These are phyloP conservation scores for Oropetium thomaeum DNA, from an alignment of 176 grass and related monocot genomes.

Conservation along the genomic window DNA sequence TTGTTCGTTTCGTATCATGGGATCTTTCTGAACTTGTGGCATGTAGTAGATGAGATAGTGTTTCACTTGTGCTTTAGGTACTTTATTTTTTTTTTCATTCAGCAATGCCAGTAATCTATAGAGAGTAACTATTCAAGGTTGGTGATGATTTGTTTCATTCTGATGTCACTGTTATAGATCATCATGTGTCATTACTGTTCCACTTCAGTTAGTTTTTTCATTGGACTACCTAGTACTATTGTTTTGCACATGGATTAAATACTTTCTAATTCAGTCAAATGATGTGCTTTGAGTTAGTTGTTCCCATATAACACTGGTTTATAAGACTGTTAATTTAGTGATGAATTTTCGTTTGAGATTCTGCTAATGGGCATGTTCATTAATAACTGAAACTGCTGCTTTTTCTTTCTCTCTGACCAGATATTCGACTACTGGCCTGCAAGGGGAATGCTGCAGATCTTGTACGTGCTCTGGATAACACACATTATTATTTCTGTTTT, in stretches of 20 bases:
- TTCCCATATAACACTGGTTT: neutral
- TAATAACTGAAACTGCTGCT: neutral
- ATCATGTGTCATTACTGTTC: neutral
- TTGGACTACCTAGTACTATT: too few relatives aligned
- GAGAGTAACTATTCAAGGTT: too few relatives aligned
- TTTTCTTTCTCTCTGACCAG: slow-evolving; percentile 39
- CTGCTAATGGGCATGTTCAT: neutral
- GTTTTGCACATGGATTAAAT: neutral
- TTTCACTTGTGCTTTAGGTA: too few relatives aligned
- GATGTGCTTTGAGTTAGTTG: neutral
- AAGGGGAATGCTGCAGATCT: slow-evolving; percentile 94
- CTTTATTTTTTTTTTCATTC: too few relatives aligned
- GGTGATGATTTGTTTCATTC: too few relatives aligned
- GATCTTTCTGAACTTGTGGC: neutral
- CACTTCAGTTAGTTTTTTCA: neutral
- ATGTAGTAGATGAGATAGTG: too few relatives aligned
- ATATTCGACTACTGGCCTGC: slow-evolving; percentile 83
- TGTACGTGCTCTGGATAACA: slow-evolving; percentile 54
- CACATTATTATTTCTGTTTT: slow-evolving; percentile 1
- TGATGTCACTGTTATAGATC: too few relatives aligned
- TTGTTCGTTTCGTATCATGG: neutral
- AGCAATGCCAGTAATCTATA: neutral
- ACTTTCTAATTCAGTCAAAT: neutral
- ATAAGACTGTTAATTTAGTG: neutral
- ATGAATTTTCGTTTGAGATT: neutral